Conservation (phyloP, 305 asterid species). For the Ilex paraguariensis region DNA sequence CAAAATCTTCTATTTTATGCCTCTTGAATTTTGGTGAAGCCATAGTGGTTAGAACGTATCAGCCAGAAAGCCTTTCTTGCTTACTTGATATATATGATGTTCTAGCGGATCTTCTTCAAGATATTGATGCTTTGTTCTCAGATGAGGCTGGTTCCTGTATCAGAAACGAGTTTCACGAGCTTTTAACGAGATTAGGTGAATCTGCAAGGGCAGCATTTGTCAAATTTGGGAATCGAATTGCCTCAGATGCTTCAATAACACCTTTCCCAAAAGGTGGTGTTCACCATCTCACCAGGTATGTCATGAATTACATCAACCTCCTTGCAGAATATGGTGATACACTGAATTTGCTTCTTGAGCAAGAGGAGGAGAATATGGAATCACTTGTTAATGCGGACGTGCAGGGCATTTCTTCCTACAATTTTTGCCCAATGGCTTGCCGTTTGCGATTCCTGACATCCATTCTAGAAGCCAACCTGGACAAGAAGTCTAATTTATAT, state of each 20-base stretch:
- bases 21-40: constrained; percentile 66
- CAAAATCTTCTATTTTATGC: constrained; percentile 40
- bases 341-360: constrained; percentile 41
- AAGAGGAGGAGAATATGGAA: constrained; percentile 7
- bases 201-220: constrained; percentile 38
- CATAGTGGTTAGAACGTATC: constrained; percentile 45
- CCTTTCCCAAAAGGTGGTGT: constrained; percentile 47
- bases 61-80: constrained; percentile 61
- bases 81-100: constrained; percentile 64
- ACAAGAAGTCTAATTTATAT: constrained; percentile 36
- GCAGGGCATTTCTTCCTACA: constrained; percentile 8
- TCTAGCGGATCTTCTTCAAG: constrained; percentile 27
- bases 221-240: constrained; percentile 39
- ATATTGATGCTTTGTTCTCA: constrained; percentile 40
- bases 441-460: constrained; percentile 40
- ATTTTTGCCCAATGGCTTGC: constrained; percentile 29
- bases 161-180: constrained; percentile 43
- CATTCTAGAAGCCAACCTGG: constrained; percentile 47
- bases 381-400: constrained; percentile 10
- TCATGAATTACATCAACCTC: constrained; percentile 58
- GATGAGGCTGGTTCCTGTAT: constrained; percentile 27
- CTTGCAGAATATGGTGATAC: constrained; percentile 44
- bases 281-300: constrained; percentile 55
- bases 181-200: constrained; percentile 34
- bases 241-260: constrained; percentile 29